phyloP scores from a whole-genome alignment of 2,329 filamentous ascomycete genomes.

The Aspergillus vadensis region DNA sequence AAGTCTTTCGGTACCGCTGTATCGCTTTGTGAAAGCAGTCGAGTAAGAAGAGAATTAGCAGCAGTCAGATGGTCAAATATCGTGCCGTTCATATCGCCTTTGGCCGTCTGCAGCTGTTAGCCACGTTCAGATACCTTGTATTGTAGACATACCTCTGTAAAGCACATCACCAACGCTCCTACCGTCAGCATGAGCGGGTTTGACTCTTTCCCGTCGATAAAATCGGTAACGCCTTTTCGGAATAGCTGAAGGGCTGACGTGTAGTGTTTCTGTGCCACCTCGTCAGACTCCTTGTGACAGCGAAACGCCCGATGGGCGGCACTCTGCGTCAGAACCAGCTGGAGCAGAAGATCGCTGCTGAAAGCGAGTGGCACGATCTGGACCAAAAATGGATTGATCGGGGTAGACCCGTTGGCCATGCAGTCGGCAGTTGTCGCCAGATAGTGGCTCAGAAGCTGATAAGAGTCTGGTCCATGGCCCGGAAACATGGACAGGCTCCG shows the following conservation, averaged over 20 bases:
- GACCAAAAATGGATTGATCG: conserved; percentile 50
- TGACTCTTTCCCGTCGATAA: conserved; percentile 33
- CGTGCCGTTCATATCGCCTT: conserved; percentile 50
- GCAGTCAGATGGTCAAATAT: conserved; percentile 52
- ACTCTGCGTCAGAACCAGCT: conserved; percentile 51
- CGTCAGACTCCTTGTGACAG: conserved; percentile 31
- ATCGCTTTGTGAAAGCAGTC: conserved; percentile 38
- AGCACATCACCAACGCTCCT: conserved; percentile 50
- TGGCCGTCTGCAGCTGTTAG: conserved; percentile 36
- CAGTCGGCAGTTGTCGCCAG: conserved; percentile 48
- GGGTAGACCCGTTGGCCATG: conserved; percentile 53
- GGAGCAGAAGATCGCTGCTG: conserved; percentile 49
- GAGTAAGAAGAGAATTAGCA: conserved; percentile 46
- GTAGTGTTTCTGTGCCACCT: conserved; percentile 33
- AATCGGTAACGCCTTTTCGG: conserved; percentile 32
- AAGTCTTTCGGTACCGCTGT: conserved; percentile 40
- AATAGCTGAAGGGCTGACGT: conserved; percentile 34
- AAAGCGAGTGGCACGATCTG: conserved; percentile 52
- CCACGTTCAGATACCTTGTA: not conserved
- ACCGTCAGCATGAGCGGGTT: conserved; percentile 46
- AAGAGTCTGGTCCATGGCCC: conserved; percentile 32
- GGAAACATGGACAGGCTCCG: conserved; percentile 33
- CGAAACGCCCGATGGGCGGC: conserved; percentile 36
- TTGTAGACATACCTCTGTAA: conserved; percentile 46
- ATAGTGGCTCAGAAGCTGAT: conserved; percentile 50